Evolutionary conservation across 1,139 yeast genomes (phyloP).

Genomic region (Geotrichum bryndzae): DNA sequence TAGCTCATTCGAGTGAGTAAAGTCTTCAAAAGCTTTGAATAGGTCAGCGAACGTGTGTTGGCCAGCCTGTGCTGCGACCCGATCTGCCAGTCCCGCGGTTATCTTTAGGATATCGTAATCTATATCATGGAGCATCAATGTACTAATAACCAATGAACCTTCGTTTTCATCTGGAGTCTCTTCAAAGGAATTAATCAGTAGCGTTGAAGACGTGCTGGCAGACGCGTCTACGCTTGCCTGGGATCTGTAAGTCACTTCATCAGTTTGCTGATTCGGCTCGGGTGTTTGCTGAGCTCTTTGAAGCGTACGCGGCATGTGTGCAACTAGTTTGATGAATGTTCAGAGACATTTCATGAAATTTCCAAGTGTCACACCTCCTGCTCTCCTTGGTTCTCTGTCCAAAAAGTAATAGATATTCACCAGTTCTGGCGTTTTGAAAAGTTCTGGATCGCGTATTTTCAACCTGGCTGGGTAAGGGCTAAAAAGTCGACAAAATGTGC

Average conservation of each 20-base stretch:
- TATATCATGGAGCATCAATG: constrained; percentile 2
- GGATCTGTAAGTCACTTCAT: background rate
- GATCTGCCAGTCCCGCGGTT: constrained; percentile 25
- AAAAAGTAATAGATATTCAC: too few relatives aligned
- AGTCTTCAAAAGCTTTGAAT: constrained; percentile 24
- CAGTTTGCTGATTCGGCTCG: background rate
- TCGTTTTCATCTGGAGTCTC: background rate
- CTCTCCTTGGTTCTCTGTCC: background rate
- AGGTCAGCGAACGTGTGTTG: constrained; percentile 21
- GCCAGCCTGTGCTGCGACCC: background rate
- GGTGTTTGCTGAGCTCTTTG: background rate
- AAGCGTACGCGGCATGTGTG: background rate
- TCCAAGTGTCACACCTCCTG: background rate
- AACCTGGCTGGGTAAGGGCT: background rate
- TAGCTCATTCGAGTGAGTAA: constrained; percentile 22
- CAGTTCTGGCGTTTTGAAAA: background rate
- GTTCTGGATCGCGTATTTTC: background rate
- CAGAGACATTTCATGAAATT: background rate
- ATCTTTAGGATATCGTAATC: constrained; percentile 24
- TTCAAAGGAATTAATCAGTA: background rate
- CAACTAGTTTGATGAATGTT: background rate
- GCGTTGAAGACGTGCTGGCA: background rate
- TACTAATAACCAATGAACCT: constrained; percentile 1
- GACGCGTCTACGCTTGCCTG: background rate
- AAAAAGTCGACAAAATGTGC: background rate